These are phyloP conservation scores for Amylostereum chailletii DNA, from an alignment of 1,284 basidiomycete genomes.

Conservation along the genomic window DNA sequence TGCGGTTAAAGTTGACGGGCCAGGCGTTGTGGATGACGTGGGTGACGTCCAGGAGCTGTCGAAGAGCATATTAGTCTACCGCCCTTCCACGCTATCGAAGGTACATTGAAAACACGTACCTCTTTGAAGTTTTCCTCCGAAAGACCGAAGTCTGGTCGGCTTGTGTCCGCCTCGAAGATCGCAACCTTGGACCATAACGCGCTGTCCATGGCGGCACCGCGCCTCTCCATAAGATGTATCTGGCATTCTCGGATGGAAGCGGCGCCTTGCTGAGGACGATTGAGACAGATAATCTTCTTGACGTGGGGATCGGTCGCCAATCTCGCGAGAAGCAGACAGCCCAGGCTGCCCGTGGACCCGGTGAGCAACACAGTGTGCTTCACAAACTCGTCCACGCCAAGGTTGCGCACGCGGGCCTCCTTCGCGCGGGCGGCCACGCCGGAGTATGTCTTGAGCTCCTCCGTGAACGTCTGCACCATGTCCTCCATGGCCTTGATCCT, in stretches of 20 bases:
- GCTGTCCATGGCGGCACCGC: slow-evolving; percentile 20
- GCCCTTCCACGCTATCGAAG: neutral
- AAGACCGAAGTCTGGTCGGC: slow-evolving; percentile 17
- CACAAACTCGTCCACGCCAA: neutral
- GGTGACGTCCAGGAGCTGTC: slow-evolving; percentile 19
- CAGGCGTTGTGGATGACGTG: slow-evolving; percentile 32
- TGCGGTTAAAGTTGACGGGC: slow-evolving; percentile 29
- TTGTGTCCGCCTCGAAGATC: slow-evolving; percentile 5
- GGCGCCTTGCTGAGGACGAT: slow-evolving; percentile 11
- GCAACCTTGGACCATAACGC: slow-evolving; percentile 21
- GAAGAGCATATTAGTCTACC: too few relatives aligned
- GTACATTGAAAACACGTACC: slow-evolving; percentile 12
- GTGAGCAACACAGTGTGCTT: slow-evolving; percentile 21
- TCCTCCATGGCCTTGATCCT: slow-evolving; percentile 21
- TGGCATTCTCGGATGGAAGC: slow-evolving; percentile 7
- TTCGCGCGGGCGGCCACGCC: slow-evolving; percentile 13
- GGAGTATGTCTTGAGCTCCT: slow-evolving; percentile 13
- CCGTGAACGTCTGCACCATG: slow-evolving; percentile 20
- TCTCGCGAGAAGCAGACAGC: slow-evolving; percentile 20
- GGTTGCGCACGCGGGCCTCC: neutral
- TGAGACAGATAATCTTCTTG: slow-evolving; percentile 22
- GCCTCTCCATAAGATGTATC: slow-evolving; percentile 16
- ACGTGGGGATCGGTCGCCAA: slow-evolving; percentile 19
- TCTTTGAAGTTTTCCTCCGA: slow-evolving; percentile 16
- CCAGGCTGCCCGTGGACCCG: slow-evolving; percentile 27